Evolutionary conservation across 2,329 filamentous ascomycete species (phyloP).

Genomic region (Colletotrichum lentis): DNA sequence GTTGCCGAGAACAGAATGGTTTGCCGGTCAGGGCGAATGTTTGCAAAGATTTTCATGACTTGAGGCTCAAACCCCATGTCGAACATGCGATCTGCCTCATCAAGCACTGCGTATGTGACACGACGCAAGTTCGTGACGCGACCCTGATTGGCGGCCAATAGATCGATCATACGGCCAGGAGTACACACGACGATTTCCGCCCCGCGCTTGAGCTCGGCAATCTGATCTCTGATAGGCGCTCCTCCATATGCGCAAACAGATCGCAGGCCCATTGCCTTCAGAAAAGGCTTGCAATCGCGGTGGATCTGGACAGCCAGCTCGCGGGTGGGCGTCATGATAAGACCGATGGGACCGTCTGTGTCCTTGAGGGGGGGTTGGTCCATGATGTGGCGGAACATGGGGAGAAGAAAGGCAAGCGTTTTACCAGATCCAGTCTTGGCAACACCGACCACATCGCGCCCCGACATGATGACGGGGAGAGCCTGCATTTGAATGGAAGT

Average conservation of each 20-base stretch:
- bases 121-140: conserved; percentile 89
- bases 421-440: conserved; percentile 98
- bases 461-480: conserved; percentile 93
- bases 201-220: conserved; percentile 93
- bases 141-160: conserved; percentile 92
- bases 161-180: conserved; percentile 93
- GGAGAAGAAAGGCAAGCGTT: conserved; percentile 92
- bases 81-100: conserved; percentile 99
- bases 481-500: conserved; percentile 97
- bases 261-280: conserved; percentile 84
- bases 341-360: conserved; percentile 84
- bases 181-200: conserved; percentile 96
- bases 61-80: conserved; percentile 99
- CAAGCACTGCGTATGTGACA: conserved; percentile 92
- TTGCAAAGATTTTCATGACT: conserved; percentile 94
- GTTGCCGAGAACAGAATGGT: conserved; percentile 97
- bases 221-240: conserved; percentile 95
- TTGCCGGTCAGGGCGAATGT: conserved; percentile 90
- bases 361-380: conserved; percentile 85
- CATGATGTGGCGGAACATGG: conserved; percentile 98
- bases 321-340: conserved; percentile 94
- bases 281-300: conserved; percentile 91
- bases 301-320: conserved; percentile 95
- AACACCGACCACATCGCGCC: conserved; percentile 92
- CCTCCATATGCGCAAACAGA: conserved; percentile 95